phyloP scores from a whole-genome alignment of 164 flowering plant species.

The Chimonanthus praecox region DNA sequence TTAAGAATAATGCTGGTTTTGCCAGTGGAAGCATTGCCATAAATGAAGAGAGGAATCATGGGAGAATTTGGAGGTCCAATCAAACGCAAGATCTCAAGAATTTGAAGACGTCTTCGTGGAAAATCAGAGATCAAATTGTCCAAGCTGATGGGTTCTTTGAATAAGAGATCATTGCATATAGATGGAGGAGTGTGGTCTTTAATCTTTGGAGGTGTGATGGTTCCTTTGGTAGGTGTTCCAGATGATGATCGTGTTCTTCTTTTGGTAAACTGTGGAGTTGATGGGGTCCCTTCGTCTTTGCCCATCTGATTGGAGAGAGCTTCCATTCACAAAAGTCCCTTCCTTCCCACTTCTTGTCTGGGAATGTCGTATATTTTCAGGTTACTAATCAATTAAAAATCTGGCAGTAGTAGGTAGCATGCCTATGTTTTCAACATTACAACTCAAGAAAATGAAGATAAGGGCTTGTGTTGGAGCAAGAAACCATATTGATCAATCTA shows the following conservation, averaged over 20 bases:
- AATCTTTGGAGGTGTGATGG: constrained; percentile 17
- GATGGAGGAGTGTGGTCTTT: constrained; percentile 20
- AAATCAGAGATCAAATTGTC: constrained; percentile 52
- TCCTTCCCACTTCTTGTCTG: background rate
- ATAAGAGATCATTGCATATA: constrained; percentile 37
- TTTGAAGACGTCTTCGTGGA: constrained; percentile 64
- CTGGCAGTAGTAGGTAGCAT: background rate
- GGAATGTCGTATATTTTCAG: background rate
- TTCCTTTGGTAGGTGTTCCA: constrained; percentile 20
- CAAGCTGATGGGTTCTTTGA: constrained; percentile 30
- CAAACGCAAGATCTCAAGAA: constrained; percentile 48
- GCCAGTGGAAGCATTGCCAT: constrained; percentile 78
- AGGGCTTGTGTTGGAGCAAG: background rate
- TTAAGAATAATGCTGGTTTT: constrained; percentile 72
- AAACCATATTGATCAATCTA: background rate
- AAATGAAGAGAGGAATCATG: constrained; percentile 63
- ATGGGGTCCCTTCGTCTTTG: constrained; percentile 28
- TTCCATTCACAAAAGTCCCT: background rate
- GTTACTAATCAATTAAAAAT: background rate
- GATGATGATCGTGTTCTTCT: constrained; percentile 62
- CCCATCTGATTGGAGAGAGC: constrained; percentile 30
- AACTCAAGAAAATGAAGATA: no score
- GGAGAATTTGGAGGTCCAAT: constrained; percentile 74
- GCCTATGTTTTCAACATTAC: background rate
- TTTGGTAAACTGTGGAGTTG: constrained; percentile 29